Evolutionary conservation across 768 basidiomycete species (phyloP).

Genomic region (Auricularia sp.): DNA sequence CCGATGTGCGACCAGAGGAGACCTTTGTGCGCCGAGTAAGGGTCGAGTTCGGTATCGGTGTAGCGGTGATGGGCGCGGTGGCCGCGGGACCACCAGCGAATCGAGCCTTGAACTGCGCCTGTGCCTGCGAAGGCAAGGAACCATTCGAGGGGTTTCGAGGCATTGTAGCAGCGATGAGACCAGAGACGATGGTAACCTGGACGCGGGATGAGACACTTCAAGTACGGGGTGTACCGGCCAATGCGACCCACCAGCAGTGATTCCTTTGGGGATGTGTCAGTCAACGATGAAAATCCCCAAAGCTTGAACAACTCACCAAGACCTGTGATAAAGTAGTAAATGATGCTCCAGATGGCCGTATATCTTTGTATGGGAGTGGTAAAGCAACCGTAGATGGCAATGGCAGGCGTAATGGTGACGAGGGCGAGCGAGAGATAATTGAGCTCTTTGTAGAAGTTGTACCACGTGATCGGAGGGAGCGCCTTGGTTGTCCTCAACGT

Average conservation of each 20-base stretch:
- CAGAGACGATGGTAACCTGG: slow-evolving; percentile 85
- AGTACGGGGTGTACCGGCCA: neutral
- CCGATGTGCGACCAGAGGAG: slow-evolving; percentile 81
- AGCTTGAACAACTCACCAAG: slow-evolving; percentile 46
- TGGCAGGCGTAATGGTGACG: slow-evolving; percentile 54
- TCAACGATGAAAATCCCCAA: neutral
- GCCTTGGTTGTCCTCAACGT: slow-evolving; percentile 60
- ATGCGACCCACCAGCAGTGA: slow-evolving; percentile 49
- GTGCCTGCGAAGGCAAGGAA: slow-evolving; percentile 75
- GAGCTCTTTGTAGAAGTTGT: slow-evolving; percentile 50
- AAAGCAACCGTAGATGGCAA: slow-evolving; percentile 62
- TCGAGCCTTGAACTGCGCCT: slow-evolving; percentile 92
- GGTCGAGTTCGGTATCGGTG: slow-evolving; percentile 94
- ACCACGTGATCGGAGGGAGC: slow-evolving; percentile 56
- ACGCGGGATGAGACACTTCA: neutral
- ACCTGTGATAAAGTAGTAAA: slow-evolving; percentile 75
- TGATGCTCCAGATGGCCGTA: slow-evolving; percentile 58
- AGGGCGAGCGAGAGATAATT: slow-evolving; percentile 71
- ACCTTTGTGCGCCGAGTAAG: slow-evolving; percentile 87
- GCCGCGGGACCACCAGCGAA: slow-evolving; percentile 98
- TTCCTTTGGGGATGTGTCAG: slow-evolving; percentile 27
- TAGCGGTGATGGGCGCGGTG: slow-evolving; percentile 97
- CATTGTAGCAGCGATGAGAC: slow-evolving; percentile 95
- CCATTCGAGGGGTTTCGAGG: slow-evolving; percentile 76
- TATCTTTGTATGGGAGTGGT: slow-evolving; percentile 57